These are phyloP conservation scores for Euphorbia celastroides DNA, from an alignment of 441 rosid genomes.

Conservation along the genomic window DNA sequence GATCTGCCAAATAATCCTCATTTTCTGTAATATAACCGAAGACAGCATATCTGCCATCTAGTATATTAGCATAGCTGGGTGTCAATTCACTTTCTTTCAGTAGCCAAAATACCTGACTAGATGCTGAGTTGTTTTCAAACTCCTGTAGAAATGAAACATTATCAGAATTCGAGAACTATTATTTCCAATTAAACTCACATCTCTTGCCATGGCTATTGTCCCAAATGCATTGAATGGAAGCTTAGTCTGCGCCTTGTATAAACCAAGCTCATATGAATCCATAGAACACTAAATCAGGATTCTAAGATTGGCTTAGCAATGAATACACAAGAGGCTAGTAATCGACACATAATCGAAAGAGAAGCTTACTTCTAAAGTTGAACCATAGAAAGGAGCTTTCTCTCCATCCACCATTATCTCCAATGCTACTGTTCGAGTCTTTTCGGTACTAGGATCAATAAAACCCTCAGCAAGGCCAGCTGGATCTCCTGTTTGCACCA, in stretches of 20 bases:
- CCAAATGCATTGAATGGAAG: conserved; percentile 99
- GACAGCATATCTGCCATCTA: conserved; percentile 97
- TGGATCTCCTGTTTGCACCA: conserved; percentile 98
- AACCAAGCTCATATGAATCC: conserved; percentile 71
- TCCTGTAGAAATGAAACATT: conserved; percentile 41
- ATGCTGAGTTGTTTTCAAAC: conserved; percentile 87
- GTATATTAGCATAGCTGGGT: conserved; percentile 96
- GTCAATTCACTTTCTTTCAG: conserved; percentile 97
- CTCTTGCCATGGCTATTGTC: conserved; percentile 99
- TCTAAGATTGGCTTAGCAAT: conserved; percentile 10
- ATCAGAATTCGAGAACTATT: not conserved
- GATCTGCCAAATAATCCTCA: conserved; percentile 82
- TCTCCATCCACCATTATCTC: conserved; percentile 83
- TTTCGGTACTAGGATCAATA: conserved; percentile 92
- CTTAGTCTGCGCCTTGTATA: conserved; percentile 95
- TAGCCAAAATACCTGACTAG: conserved; percentile 96
- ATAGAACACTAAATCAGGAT: conserved; percentile 6
- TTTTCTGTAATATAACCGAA: conserved; percentile 89
- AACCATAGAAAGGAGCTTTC: conserved; percentile 76
- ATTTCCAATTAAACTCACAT: conserved; percentile 41
- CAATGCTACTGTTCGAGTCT: conserved; percentile 70
- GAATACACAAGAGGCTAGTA: not conserved
- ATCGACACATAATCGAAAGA: not conserved
- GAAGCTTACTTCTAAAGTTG: conserved; percentile 67
- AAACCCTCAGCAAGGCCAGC: conserved; percentile 96